Evolutionary conservation across 441 rosid genomes (phyloP).

Genomic region (Jatropha podagrica): DNA sequence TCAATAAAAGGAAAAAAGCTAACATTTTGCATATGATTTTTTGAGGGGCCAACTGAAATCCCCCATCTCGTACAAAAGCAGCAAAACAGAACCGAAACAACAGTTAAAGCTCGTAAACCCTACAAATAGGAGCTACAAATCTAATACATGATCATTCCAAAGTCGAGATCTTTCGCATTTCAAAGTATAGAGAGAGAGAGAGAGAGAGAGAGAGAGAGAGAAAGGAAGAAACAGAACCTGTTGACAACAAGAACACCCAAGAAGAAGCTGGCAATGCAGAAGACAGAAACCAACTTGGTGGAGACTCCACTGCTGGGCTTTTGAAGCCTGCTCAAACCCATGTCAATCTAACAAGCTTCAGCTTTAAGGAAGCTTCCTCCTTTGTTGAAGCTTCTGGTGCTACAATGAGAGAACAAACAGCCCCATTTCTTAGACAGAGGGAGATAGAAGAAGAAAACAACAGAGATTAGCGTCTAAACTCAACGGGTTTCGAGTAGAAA

Average conservation of each 20-base stretch:
- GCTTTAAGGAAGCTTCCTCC: constrained; percentile 33
- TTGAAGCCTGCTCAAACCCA: constrained; percentile 81
- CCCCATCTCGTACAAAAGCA: neutral
- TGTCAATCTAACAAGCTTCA: constrained; percentile 34
- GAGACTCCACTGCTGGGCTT: constrained; percentile 71
- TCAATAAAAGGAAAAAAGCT: neutral
- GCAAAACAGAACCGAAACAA: constrained; percentile 15
- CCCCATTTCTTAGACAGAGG: constrained; percentile 29
- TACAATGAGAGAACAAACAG: constrained; percentile 34
- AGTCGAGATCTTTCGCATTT: constrained; percentile 44
- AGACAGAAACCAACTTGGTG: constrained; percentile 73
- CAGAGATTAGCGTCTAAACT: constrained; percentile 18
- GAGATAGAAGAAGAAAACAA: constrained; percentile 18
- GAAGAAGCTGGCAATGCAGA: constrained; percentile 90
- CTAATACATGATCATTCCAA: constrained; percentile 26
- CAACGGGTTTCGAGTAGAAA: constrained; percentile 5
- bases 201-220: constrained; percentile 9
- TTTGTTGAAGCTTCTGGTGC: constrained; percentile 28
- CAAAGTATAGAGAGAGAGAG: neutral
- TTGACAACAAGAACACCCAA: constrained; percentile 82
- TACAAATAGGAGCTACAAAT: constrained; percentile 17
- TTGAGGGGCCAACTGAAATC: constrained; percentile 25
- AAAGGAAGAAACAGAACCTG: constrained; percentile 49
- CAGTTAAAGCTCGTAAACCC: constrained; percentile 16
- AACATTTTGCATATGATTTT: constrained; percentile 26